Percentiles rank a stretch among this genome's conserved stretches.
phyloP scores from a whole-genome alignment of 1,284 basidiomycete species.

The Vanrija sp. region DNA sequence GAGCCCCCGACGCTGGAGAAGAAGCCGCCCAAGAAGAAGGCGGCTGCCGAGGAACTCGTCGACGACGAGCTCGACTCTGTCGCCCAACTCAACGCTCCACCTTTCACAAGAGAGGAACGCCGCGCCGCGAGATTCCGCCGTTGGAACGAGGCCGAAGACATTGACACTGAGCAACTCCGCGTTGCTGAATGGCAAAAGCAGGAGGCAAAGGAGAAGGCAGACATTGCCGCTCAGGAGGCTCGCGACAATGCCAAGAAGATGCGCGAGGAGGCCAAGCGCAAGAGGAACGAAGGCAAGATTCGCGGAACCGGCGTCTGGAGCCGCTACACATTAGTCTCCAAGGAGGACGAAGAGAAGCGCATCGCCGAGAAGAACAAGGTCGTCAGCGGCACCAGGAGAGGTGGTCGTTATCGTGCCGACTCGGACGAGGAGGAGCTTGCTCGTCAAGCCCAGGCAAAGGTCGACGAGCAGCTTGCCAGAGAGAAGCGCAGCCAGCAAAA shows the following conservation, averaged over 20 bases:
- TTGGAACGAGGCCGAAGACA: constrained; percentile 12
- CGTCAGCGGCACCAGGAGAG: constrained; percentile 36
- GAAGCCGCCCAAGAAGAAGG: constrained; percentile 16
- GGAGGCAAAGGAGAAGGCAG: constrained; percentile 4
- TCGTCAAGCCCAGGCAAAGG: constrained; percentile 9
- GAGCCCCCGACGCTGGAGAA: constrained; percentile 34
- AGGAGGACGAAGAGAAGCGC: constrained; percentile 27
- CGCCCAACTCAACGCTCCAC: constrained; percentile 4
- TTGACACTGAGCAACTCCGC: constrained; percentile 26
- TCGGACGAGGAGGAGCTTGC: constrained; percentile 20
- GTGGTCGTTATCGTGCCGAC: constrained; percentile 20
- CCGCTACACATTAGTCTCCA: constrained; percentile 30
- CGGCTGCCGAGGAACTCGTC: constrained; percentile 3
- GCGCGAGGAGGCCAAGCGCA: constrained; percentile 26
- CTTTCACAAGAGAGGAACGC: constrained; percentile 18
- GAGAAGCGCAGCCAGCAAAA: not conserved
- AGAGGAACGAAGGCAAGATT: constrained; percentile 27
- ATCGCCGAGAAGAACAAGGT: constrained; percentile 23
- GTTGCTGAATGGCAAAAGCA: constrained; percentile 26
- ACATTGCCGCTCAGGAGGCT: constrained; percentile 11
- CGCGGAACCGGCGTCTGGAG: constrained; percentile 39
- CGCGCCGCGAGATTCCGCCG: constrained; percentile 1
- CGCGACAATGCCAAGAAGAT: constrained; percentile 21
- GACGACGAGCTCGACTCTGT: constrained; percentile 1
- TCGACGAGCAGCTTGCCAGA: not conserved